phyloP scores from a whole-genome alignment of 73 alveolate species.

The Stentor roeselii region DNA sequence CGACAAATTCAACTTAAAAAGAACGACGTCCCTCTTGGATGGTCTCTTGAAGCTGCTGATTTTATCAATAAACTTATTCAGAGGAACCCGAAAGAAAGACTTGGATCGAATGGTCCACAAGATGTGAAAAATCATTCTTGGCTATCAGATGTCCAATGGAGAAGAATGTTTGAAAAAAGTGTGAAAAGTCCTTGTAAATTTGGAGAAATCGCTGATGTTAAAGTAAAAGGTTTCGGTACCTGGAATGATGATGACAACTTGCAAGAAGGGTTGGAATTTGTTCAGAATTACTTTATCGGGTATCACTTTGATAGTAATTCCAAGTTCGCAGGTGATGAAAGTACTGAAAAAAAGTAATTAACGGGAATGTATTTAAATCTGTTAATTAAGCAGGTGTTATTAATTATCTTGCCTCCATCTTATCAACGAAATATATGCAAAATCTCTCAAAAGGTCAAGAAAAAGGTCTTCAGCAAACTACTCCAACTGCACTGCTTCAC shows the following conservation, averaged over 20 bases:
- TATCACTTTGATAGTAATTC: neutral
- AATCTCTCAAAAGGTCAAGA: too few species aligned
- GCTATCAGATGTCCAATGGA: constrained; percentile 85
- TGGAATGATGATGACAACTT: neutral
- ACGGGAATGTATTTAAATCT: too few species aligned
- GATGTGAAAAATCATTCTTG: constrained; percentile 89
- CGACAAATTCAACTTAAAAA: constrained; percentile 68
- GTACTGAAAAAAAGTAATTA: too few species aligned
- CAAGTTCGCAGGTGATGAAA: neutral
- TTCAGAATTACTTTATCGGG: neutral
- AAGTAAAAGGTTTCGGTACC: neutral
- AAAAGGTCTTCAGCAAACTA: too few species aligned
- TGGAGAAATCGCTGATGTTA: neutral
- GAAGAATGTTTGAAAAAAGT: constrained; percentile 37
- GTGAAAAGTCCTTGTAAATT: neutral
- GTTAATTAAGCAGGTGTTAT: too few species aligned
- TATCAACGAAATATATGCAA: too few species aligned
- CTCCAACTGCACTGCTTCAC: too few species aligned
- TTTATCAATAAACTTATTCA: constrained; percentile 85
- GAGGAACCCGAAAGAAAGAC: constrained; percentile 83
- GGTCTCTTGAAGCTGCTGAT: constrained; percentile 96
- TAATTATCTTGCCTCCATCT: too few species aligned
- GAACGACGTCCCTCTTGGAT: constrained; percentile 85
- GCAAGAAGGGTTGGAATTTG: neutral
- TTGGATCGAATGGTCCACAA: constrained; percentile 84